Conservation (phyloP, 2,329 filamentous ascomycete genomes). For the Aureobasidium mangrovei region DNA sequence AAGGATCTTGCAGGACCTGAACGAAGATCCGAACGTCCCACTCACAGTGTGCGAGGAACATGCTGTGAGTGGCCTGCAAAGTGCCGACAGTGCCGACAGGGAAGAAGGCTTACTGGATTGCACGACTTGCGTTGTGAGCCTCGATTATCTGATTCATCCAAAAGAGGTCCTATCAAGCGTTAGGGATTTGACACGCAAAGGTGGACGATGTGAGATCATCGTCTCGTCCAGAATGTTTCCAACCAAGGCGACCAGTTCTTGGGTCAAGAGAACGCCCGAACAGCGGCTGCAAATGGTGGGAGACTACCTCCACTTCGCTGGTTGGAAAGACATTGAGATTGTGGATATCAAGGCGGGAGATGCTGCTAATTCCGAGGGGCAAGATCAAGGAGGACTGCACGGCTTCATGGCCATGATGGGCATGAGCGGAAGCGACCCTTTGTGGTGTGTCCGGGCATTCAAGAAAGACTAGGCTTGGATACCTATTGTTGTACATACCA, state of each 20-base stretch:
- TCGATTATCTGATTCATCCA: slow-evolving; percentile 44
- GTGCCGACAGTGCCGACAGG: not conserved
- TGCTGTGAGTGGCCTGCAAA: slow-evolving; percentile 5
- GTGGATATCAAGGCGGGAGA: slow-evolving; percentile 34
- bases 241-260: slow-evolving; percentile 40
- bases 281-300: slow-evolving; percentile 43
- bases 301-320: slow-evolving; percentile 44
- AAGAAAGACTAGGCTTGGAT: not conserved
- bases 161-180: slow-evolving; percentile 38
- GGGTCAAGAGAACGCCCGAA: slow-evolving; percentile 38
- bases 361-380: slow-evolving; percentile 13
- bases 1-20: slow-evolving; percentile 37
- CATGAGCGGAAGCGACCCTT: slow-evolving; percentile 32
- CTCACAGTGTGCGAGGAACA: slow-evolving; percentile 13
- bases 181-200: slow-evolving; percentile 30
- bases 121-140: slow-evolving; percentile 43
- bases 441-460: slow-evolving; percentile 36
- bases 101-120: slow-evolving; percentile 30
- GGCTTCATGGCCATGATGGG: slow-evolving; percentile 27
- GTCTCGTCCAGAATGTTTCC: slow-evolving; percentile 47
- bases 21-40: slow-evolving; percentile 29
- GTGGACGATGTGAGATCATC: slow-evolving; percentile 41
- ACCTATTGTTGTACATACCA: no score
- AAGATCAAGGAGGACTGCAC: slow-evolving; percentile 19
- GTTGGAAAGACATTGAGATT: slow-evolving; percentile 46